A percentile compares a stretch with the other conserved stretches of the same genome.
These are phyloP conservation scores for Mortierella sp. DNA, from an alignment of 371 early-diverging fungal species.

Conservation along the genomic window DNA sequence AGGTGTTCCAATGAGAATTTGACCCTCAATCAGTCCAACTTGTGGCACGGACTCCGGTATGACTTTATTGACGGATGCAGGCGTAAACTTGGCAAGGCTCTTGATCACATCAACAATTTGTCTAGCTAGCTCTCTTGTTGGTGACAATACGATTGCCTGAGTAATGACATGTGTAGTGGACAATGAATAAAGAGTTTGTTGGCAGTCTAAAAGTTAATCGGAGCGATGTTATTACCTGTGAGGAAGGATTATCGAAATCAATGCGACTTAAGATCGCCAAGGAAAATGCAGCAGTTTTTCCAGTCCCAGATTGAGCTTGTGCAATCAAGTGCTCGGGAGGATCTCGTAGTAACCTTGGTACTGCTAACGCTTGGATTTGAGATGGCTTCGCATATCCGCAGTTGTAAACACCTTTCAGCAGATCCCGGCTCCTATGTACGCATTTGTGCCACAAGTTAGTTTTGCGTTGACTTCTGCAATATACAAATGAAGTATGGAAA, in stretches of 20 bases:
- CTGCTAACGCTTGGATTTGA: slow-evolving; percentile 94
- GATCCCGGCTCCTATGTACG: slow-evolving; percentile 63
- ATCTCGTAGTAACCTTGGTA: slow-evolving; percentile 85
- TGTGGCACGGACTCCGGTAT: slow-evolving; percentile 73
- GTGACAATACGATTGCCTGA: slow-evolving; percentile 92
- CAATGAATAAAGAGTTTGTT: slow-evolving; percentile 50
- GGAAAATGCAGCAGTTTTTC: slow-evolving; percentile 97
- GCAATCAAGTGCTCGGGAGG: slow-evolving; percentile 74
- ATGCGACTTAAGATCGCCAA: slow-evolving; percentile 84
- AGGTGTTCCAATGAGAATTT: slow-evolving; percentile 89
- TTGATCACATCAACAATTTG: slow-evolving; percentile 95
- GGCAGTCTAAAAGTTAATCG: background rate
- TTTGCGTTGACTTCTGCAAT: too few relatives aligned
- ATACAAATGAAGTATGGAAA: background rate
- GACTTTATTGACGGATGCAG: slow-evolving; percentile 68
- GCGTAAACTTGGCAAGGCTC: slow-evolving; percentile 88
- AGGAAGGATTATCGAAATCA: slow-evolving; percentile 58
- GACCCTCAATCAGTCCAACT: slow-evolving; percentile 58
- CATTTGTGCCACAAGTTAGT: background rate
- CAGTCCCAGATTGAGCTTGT: slow-evolving; percentile 80
- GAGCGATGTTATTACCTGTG: slow-evolving; percentile 21
- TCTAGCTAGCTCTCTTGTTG: slow-evolving; percentile 95
- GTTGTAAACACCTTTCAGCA: slow-evolving; percentile 91
- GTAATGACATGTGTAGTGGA: background rate
- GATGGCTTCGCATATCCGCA: slow-evolving; percentile 92